Conservation (phyloP, 2,329 filamentous ascomycete genomes). For the Monilinia aucupariae region DNA sequence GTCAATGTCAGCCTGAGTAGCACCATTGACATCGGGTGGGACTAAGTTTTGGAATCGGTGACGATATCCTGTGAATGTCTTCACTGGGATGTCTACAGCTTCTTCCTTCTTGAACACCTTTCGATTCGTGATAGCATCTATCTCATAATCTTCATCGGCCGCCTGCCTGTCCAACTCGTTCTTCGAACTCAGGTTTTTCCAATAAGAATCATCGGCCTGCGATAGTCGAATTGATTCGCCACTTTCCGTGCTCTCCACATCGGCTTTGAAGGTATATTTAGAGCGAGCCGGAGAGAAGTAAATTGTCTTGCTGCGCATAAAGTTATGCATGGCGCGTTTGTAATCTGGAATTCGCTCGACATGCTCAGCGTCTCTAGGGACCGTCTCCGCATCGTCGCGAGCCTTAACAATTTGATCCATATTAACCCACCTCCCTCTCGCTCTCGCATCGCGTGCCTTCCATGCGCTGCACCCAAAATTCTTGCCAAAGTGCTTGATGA, state of each 20-base stretch:
- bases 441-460: slow-evolving; percentile 31
- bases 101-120: slow-evolving; percentile 36
- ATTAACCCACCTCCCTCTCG: slow-evolving; percentile 36
- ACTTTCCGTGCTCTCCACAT: slow-evolving; percentile 8
- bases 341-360: slow-evolving; percentile 24
- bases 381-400: slow-evolving; percentile 14
- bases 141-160: slow-evolving; percentile 38
- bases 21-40: slow-evolving; percentile 21
- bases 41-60: slow-evolving; percentile 35
- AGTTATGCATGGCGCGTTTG: slow-evolving; percentile 1
- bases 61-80: slow-evolving; percentile 36
- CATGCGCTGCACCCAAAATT: slow-evolving; percentile 41
- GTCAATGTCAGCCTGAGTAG: slow-evolving; percentile 13
- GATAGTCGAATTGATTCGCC: slow-evolving; percentile 1
- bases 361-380: slow-evolving; percentile 20
- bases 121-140: slow-evolving; percentile 57
- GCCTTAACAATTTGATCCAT: slow-evolving; percentile 30
- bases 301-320: slow-evolving; percentile 7
- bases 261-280: slow-evolving; percentile 2
- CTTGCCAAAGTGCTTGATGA: slow-evolving; percentile 34
- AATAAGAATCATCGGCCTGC: slow-evolving; percentile 1
- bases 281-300: neutral
- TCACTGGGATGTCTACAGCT: slow-evolving; percentile 25
- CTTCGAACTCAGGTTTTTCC: neutral
- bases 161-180: neutral